These are phyloP conservation scores for Trametes cubensis DNA, from an alignment of 768 basidiomycete genomes.

Conservation along the genomic window DNA sequence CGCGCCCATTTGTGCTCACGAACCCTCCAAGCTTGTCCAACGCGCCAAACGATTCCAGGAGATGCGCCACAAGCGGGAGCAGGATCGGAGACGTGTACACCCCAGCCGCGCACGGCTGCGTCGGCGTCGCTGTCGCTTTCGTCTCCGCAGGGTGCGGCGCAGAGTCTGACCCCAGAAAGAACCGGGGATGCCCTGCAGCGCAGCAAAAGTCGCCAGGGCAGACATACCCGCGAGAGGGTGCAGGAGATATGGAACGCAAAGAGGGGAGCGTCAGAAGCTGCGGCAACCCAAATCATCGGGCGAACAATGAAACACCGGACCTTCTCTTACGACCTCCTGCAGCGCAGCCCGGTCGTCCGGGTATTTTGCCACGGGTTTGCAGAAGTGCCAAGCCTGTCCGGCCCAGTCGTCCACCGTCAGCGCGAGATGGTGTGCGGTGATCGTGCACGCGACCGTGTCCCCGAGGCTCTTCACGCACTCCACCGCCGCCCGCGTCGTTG, in stretches of 20 bases:
- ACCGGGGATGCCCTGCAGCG: conserved; percentile 78
- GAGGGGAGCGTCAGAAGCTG: not conserved
- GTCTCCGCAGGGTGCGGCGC: conserved; percentile 82
- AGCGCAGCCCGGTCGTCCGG: conserved; percentile 89
- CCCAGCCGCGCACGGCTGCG: conserved; percentile 86
- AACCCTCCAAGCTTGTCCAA: conserved; percentile 82
- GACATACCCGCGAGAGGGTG: not conserved
- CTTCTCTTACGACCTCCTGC: conserved; percentile 73
- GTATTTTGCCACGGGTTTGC: conserved; percentile 97
- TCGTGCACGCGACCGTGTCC: conserved; percentile 89
- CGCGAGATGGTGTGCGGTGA: conserved; percentile 94
- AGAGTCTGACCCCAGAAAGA: conserved; percentile 97
- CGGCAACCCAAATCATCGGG: conserved; percentile 1
- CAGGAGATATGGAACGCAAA: not conserved
- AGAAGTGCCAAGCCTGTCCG: conserved; percentile 92
- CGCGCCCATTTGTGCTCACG: conserved; percentile 74
- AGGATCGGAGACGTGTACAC: conserved; percentile 94
- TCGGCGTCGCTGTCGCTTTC: conserved; percentile 72
- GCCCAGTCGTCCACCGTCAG: conserved; percentile 97
- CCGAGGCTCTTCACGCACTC: conserved; percentile 81
- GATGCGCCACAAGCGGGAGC: conserved; percentile 85
- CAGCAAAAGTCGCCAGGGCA: not conserved
- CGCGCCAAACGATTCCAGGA: conserved; percentile 86
- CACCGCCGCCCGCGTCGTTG: conserved; percentile 89
- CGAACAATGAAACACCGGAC: conserved; percentile 39